Base-by-base conservation (phyloP, 139 green algal genomes). In the Ulvella scutata region DNA sequence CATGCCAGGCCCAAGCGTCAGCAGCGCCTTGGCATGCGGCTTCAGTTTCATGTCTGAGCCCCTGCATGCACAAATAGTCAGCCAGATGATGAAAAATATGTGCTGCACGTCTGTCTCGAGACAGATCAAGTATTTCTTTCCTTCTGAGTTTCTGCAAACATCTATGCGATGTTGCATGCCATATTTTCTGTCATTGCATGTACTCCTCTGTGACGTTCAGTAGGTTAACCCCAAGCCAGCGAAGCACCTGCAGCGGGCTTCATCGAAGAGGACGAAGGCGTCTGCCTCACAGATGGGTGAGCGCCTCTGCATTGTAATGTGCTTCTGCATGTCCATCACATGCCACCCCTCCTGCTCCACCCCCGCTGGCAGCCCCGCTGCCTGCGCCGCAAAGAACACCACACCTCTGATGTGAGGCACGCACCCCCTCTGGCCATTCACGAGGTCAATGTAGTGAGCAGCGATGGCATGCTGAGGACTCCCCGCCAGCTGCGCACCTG, bases 1-100 rank as follows among this genome's bases (percentile, higher is more conserved):
- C 37, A 80, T 76, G 43, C 75, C 72, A 3, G 79, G 81, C 2
- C 80, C 81, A 74, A 90, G 74, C 2, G 86, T 90, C 28, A 90
- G 81, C 78, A 90, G 75, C 13, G 81, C 86, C 33, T 83, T 75
- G 0, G 86, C 84, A 7, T 72, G 26, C 17, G 34, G 79, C 31
- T 43, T 76, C 79, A 89, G 78, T 76, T 83, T 44, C 43, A 84
- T 74, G 72, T 77, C 75, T 7, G 59, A 38, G n/a, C 75, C 79
- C 4, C 72, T 67, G 36, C 73, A 39, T 26, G 4, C 72, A 76
- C 72, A 59, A n/a, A n/a, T n/a, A n/a, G n/a, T 59, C 40, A 59
- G 13, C 40, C 17, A 59, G 13, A 59, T 17, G 17, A 59, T 59
- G 40, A 17, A 59, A 26, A 13, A 17, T 26, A 26, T 13, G 13